A percentile compares a stretch with the other conserved stretches of the same genome.
Conservation (phyloP, 176 grass and related monocot genomes). For the Paspalum vaginatum region DNA sequence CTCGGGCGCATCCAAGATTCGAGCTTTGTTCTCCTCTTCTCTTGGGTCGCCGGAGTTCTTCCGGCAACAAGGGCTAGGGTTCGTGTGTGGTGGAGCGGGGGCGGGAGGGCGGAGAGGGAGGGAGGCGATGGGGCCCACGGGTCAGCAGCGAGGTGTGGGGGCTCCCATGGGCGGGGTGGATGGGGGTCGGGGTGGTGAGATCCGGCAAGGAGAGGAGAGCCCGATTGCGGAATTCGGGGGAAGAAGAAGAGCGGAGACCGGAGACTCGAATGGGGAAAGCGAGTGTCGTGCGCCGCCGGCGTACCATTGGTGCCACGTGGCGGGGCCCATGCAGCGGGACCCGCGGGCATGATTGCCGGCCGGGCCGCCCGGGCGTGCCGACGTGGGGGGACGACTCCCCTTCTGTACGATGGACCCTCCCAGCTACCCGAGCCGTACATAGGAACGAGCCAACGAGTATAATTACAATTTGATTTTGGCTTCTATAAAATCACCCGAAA, state of each 20-base stretch:
- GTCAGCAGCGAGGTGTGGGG: slow-evolving; percentile 13
- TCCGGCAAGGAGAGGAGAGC: slow-evolving; percentile 31
- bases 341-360: slow-evolving; percentile 50
- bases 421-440: no score
- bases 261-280: slow-evolving; percentile 48
- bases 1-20: slow-evolving; percentile 50
- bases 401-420: no score
- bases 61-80: slow-evolving; percentile 29
- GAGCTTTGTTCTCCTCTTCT: slow-evolving; percentile 26
- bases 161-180: slow-evolving; percentile 31
- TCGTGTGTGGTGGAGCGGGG: background rate
- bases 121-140: slow-evolving; percentile 13
- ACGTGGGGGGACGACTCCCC: no score
- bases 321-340: background rate
- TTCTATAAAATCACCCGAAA: no score
- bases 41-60: slow-evolving; percentile 26
- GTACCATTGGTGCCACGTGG: slow-evolving; percentile 59
- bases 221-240: slow-evolving; percentile 36
- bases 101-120: background rate
- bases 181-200: slow-evolving; percentile 29
- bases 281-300: slow-evolving; percentile 51
- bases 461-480: no score
- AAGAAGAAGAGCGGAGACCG: slow-evolving; percentile 45
- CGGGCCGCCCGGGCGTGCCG: background rate
- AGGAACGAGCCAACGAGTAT: no score